Percentiles rank a stretch among this genome's conserved stretches.
These are phyloP conservation scores for Maudiozyma pseudohumilis DNA, from an alignment of 805 yeast species.

Conservation along the genomic window DNA sequence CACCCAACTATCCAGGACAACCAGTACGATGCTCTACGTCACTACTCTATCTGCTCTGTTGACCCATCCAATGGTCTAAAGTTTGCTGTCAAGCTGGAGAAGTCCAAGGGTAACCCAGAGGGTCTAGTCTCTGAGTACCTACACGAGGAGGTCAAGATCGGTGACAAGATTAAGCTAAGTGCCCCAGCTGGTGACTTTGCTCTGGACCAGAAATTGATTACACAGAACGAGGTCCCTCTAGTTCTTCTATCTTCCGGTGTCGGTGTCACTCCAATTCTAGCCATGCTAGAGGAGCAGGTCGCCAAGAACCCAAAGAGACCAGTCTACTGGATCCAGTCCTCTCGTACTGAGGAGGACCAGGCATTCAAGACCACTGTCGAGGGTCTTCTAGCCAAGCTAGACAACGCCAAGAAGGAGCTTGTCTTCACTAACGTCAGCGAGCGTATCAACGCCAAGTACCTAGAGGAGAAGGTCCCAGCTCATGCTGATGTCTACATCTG, in stretches of 20 bases:
- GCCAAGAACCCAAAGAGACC: conserved; percentile 23
- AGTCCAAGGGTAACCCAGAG: conserved; percentile 17
- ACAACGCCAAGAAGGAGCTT: conserved; percentile 10
- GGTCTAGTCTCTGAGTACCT: conserved; percentile 45
- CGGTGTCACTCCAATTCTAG: conserved; percentile 56
- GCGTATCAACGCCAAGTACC: conserved; percentile 19
- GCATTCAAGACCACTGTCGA: conserved; percentile 22
- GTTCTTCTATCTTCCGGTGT: conserved; percentile 52
- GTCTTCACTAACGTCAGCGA: conserved; percentile 18
- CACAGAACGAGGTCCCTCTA: conserved; percentile 28
- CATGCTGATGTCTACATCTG: conserved; percentile 27
- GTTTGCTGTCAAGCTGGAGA: conserved; percentile 45
- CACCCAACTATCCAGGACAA: conserved; percentile 30
- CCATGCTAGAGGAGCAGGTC: conserved; percentile 36
- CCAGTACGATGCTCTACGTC: conserved; percentile 40
- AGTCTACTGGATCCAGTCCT: conserved; percentile 26
- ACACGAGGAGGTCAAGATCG: conserved; percentile 38
- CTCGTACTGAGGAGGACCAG: conserved; percentile 15
- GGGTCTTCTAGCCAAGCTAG: conserved; percentile 11
- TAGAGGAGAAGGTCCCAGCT: conserved; percentile 17
- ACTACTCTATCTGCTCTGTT: conserved; percentile 45
- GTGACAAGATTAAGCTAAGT: conserved; percentile 39
- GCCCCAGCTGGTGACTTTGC: conserved; percentile 53
- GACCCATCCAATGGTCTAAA: conserved; percentile 36
- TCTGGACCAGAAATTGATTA: conserved; percentile 19